Percentiles rank a stretch among this genome's conserved stretches.
These are phyloP conservation scores for Euphorbia schlechtendalii DNA, from an alignment of 441 rosid species.

Conservation along the genomic window DNA sequence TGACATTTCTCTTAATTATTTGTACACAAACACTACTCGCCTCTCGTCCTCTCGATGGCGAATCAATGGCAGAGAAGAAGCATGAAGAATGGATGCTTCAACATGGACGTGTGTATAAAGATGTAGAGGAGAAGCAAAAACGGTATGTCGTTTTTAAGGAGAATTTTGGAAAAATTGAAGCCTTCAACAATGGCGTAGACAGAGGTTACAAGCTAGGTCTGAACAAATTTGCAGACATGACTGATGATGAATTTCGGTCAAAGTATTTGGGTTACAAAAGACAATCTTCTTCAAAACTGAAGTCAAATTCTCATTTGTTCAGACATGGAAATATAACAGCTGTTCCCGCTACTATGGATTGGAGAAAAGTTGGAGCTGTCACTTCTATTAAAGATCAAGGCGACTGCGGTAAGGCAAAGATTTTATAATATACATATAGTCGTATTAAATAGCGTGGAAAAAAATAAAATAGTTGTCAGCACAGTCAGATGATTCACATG, in stretches of 20 bases:
- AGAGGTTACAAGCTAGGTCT: conserved; percentile 52
- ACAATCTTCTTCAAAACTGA: conserved; percentile 25
- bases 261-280: conserved; percentile 47
- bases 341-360: conserved; percentile 45
- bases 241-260: conserved; percentile 54
- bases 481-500: no score
- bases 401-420: conserved; percentile 41
- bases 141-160: conserved; percentile 34
- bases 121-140: conserved; percentile 24
- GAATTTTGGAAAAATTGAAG: conserved; percentile 30
- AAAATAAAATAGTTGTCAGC: no score
- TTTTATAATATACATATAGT: no score
- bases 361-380: conserved; percentile 66
- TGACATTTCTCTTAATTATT: conserved; percentile 23
- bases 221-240: conserved; percentile 71
- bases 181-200: conserved; percentile 25
- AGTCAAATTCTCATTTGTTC: conserved; percentile 20
- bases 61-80: conserved; percentile 21
- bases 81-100: conserved; percentile 45
- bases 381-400: conserved; percentile 63
- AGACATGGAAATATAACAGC: conserved; percentile 31
- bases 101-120: conserved; percentile 40
- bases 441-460: no score
- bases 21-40: conserved; percentile 18
- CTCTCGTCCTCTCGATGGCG: conserved; percentile 33